Base-by-base conservation (phyloP, 2,329 filamentous ascomycete genomes). In the Trichophyton mentagrophytes region DNA sequence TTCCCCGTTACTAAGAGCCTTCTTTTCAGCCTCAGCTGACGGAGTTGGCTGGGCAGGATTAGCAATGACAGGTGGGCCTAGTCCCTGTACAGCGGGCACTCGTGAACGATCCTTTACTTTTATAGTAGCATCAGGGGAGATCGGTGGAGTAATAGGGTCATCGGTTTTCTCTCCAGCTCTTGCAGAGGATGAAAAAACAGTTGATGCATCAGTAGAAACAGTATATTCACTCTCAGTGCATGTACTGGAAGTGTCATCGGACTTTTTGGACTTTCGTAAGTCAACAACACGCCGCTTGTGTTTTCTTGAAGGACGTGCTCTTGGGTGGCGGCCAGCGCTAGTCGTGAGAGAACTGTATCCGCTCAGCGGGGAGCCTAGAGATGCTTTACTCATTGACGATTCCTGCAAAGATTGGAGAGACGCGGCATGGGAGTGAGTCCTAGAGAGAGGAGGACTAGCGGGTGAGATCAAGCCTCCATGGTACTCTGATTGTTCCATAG, bases 361-460 rank as follows among this genome's bases (percentile, higher is more conserved):
- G 60, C 70, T 74, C 60, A 74, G 73, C 42, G 74, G 69, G 11
- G 67, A 65, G 2, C 68, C 67, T 33, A 71, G 62, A 11, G 72
- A 69, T 4, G 73, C 71, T 51, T 89, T 80, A 5, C 85, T 86
- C n/a, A 83, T 78, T 49, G 83, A 84, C 20, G 81, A 82, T 68
- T 90, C 86, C 17, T 83, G 88, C 67, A 89, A 89, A 1, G 87
- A 89, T 66, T 89, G 88, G 4, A 85, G 84, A 8, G 80, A 67
- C 55, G 64, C 82, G 25, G 80, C 76, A 59, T 84, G 81, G 1
- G 86, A 89, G 60, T 85, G 82, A 4, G 82, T 82, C 69, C 85
- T 82, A 47, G 80, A 81, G 17, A 89, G 72, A 49, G 79, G 79
- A 4, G 71, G 80, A 70, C 72, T 80, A 57, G 65, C 69, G 66